Evolutionary conservation across 768 basidiomycete genomes (phyloP), one percentile per base, ranked within the genome.

Genomic region (Pisolithus orientalis): DNA sequence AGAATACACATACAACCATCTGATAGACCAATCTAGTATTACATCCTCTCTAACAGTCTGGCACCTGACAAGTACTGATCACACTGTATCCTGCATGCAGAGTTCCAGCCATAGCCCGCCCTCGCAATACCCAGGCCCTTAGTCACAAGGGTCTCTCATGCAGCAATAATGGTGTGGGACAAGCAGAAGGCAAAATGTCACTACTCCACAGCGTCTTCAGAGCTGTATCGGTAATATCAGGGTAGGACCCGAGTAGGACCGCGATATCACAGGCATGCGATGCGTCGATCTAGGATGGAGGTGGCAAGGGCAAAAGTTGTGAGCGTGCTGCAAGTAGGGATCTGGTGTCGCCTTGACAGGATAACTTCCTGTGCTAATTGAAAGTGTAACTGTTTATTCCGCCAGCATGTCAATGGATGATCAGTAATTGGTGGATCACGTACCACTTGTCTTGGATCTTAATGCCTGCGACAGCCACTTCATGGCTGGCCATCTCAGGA

Each of bases 371-470:
- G 56, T 89, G 82, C 85, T 90, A 90, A 69, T 93, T 89, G 72
- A 96, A 99, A 1, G 80, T 85, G 73, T 98, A 98, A 73, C 95
- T 93, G 72, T 94, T 94, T 65, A 96, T 87, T 55, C 94, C 94
- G 57, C 8, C 5, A 16, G 47, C n/a, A 39, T 14, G 43, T 25
- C 53, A 32, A 55, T 24, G 49, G 5, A 48, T 28, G 44, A 28
- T 38, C n/a, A 34, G 21, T 16, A 14, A 40, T 29, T 3, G 11
- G 24, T 2, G 55, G 25, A 51, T 50, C 28, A 51, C 80, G 42
- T 57, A 92, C 93, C 93, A 76, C 68, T 92, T 95, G 65, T 96
- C 94, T 69, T 99, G 96, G 53, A 99, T 94, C 75, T 97, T 97
- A 59, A 99, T 87, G 2, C 92, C 93, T 0, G 92, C 88, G 61